Evolutionary conservation across 2,329 filamentous ascomycete species (phyloP).

Genomic region (Colletotrichum orchidophilum): DNA sequence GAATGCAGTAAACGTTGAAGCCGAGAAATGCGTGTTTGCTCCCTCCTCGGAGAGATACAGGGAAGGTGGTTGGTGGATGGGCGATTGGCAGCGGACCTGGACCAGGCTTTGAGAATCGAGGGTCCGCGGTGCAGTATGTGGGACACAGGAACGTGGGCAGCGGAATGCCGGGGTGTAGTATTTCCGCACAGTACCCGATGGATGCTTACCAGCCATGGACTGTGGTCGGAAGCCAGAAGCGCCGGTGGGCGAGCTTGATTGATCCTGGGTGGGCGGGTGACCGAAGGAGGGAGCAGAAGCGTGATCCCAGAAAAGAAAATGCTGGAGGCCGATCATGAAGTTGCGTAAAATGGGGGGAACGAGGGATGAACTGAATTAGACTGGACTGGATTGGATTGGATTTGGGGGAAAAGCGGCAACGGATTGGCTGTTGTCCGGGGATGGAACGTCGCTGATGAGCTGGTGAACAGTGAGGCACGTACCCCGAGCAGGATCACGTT

Average conservation of each 20-base stretch:
- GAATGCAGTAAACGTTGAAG: slow-evolving; percentile 24
- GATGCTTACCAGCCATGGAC: too few relatives aligned
- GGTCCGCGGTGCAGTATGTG: neutral
- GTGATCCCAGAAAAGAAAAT: slow-evolving; percentile 8
- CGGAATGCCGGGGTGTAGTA: neutral
- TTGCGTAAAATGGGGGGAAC: slow-evolving; percentile 20
- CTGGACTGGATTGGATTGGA: neutral
- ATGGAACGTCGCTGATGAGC: too few relatives aligned
- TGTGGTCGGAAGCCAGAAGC: neutral
- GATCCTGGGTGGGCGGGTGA: neutral
- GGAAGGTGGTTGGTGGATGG: neutral
- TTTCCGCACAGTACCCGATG: neutral
- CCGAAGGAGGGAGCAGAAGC: neutral
- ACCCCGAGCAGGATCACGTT: slow-evolving; percentile 14
- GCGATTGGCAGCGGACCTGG: slow-evolving; percentile 16
- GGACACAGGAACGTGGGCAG: neutral
- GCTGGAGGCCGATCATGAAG: slow-evolving; percentile 20
- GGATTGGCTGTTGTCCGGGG: neutral
- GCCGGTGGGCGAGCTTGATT: neutral
- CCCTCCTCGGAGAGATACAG: neutral
- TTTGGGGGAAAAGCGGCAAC: neutral
- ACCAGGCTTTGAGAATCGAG: neutral
- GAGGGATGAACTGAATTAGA: neutral
- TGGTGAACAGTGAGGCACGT: neutral
- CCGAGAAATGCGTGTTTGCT: slow-evolving; percentile 26